These are phyloP conservation scores for Boletus rubescentipes DNA, from an alignment of 768 basidiomycete species.

Conservation along the genomic window DNA sequence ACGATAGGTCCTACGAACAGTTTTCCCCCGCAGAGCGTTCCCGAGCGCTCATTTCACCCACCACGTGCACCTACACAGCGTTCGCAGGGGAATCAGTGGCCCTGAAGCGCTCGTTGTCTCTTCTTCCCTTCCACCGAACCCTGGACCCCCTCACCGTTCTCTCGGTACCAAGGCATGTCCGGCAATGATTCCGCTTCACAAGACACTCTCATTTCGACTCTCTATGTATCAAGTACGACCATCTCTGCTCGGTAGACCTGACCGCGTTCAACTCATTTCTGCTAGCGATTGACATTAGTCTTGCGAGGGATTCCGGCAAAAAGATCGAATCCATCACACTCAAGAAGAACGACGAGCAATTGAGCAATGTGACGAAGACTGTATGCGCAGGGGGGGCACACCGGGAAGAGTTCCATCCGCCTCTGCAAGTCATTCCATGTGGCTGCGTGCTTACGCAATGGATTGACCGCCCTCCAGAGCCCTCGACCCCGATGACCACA, in stretches of 20 bases:
- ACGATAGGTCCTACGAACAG: too few relatives aligned
- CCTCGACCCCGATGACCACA: neutral
- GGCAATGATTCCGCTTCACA: neutral
- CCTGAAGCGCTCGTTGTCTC: neutral
- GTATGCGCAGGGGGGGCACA: neutral
- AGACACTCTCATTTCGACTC: neutral
- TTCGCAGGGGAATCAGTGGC: neutral
- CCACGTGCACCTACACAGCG: too few relatives aligned
- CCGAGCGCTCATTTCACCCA: too few relatives aligned
- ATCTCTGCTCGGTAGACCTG: neutral
- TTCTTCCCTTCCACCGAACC: neutral
- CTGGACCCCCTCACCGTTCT: neutral
- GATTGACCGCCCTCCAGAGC: neutral
- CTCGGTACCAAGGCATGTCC: conserved; percentile 1
- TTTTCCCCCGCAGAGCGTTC: too few relatives aligned
- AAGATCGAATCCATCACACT: conserved; percentile 4
- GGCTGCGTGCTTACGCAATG: neutral
- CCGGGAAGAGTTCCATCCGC: neutral
- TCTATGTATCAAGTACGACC: conserved; percentile 6
- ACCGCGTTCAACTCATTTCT: neutral
- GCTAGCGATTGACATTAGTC: conserved; percentile 1
- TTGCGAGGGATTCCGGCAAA: conserved; percentile 7
- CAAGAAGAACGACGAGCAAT: neutral
- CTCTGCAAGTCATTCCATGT: conserved; percentile 6
- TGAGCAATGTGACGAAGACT: neutral